Conservation (phyloP, 2,329 filamentous ascomycete species). For the Triangularia verruculosa region DNA sequence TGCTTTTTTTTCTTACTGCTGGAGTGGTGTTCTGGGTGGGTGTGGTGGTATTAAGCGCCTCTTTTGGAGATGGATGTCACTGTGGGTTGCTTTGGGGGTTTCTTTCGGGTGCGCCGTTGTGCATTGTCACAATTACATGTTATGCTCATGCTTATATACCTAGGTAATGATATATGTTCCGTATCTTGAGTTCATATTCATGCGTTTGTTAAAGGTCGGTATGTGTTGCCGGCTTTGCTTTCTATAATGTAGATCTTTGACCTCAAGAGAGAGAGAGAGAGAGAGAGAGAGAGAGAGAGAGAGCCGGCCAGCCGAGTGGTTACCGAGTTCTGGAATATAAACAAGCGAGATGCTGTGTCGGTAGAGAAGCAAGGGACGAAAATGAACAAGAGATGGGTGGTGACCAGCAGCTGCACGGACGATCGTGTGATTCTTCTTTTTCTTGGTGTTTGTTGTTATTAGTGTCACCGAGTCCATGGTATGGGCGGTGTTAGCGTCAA, state of each 20-base stretch:
- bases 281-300: too few species aligned
- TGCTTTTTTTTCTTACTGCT: background rate
- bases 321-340: background rate
- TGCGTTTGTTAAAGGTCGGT: too few species aligned
- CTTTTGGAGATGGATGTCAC: background rate
- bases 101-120: background rate
- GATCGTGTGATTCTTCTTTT: too few species aligned
- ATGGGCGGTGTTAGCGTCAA: too few species aligned
- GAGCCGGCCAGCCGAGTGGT: too few species aligned
- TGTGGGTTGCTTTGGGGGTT: background rate
- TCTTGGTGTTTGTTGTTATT: too few species aligned
- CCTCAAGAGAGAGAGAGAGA: too few species aligned
- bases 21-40: too few species aligned
- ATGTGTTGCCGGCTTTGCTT: too few species aligned
- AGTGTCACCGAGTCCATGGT: too few species aligned
- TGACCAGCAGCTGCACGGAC: background rate
- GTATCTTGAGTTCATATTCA: background rate
- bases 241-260: too few species aligned
- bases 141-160: too few species aligned
- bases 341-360: background rate
- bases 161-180: background rate
- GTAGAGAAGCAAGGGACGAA: background rate
- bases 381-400: background rate
- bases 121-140: background rate
- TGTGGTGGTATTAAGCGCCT: background rate